Evolutionary conservation across 2,329 filamentous ascomycete species (phyloP), one percentile per base, ranked within the genome.

Genomic region (Sordariomycetes sp.): DNA sequence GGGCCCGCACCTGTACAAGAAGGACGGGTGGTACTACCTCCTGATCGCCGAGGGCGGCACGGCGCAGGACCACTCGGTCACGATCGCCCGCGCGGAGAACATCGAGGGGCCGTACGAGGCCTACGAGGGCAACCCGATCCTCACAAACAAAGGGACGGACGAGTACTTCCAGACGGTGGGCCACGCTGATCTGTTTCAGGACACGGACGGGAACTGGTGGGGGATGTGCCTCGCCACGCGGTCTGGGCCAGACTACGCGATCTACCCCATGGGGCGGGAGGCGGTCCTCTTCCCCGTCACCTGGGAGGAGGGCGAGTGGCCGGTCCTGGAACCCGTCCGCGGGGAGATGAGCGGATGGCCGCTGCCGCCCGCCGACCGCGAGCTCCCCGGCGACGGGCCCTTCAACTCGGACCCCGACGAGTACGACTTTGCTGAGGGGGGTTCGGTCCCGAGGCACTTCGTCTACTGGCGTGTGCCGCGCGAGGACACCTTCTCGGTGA

Each of bases 201-300:
- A 77, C 53, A 43, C 61, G 0, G 46, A 63, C 0, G 78, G 76
- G 0, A 74, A 78, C 35, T 83, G 80, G 80, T 59, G 43, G 52
- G 58, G 48, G 2, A 54, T 76, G 10, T 71, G 72, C 1, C 66
- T 83, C 1, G 69, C 74, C 1, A 78, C 75, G 0, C 70, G 79
- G 2, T 71, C 69, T 12, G 76, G 74, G 0, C 72, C 74, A 0
- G 66, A 67, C 14, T 78, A 67, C 61, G 61, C 64, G 32, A 67
- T 68, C 20, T 80, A 76, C 61, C 77, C 78, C 0, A 80, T 82
- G 79, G 80, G 79, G 1, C 70, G 80, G 14, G 80, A 84, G 64
- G 74, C 76, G 0, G 74, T 80, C 0, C 65, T 81, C 2, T 74
- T 71, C n/a, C 72, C 76, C 0, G 77, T 75, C 1, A 76, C 69